Percentiles rank a stretch among this genome's conserved stretches.
These are phyloP conservation scores for Trichoderma gracile DNA, from an alignment of 2,329 filamentous ascomycete genomes.

Conservation along the genomic window DNA sequence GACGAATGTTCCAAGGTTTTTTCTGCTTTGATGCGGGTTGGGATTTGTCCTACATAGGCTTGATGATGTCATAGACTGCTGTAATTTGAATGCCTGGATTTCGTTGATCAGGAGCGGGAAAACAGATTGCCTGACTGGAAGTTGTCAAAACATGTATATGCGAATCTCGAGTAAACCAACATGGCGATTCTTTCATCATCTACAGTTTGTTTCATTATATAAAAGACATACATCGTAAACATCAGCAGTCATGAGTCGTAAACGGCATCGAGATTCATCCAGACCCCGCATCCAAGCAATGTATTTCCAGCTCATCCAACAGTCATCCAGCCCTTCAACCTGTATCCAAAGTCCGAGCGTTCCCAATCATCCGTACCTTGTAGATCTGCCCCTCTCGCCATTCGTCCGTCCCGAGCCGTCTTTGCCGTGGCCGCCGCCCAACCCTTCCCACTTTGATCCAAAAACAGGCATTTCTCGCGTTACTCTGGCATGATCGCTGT, in stretches of 20 bases:
- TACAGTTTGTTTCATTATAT: conserved; percentile 12
- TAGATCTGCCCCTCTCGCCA: conserved; percentile 20
- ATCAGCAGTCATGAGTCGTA: conserved; percentile 33
- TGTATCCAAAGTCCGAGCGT: conserved; percentile 10
- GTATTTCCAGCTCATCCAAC: conserved; percentile 13
- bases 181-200: background rate
- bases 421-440: conserved; percentile 3
- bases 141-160: too few relatives aligned
- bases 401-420: conserved; percentile 11
- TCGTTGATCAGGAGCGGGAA: background rate
- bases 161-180: conserved; percentile 20
- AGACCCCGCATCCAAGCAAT: conserved; percentile 18
- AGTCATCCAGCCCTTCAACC: conserved; percentile 13
- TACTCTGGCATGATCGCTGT: background rate
- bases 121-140: background rate
- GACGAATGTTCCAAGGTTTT: background rate
- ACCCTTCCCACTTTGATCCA: conserved; percentile 10
- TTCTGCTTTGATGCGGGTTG: background rate
- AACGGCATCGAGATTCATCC: conserved; percentile 9
- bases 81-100: background rate
- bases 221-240: conserved; percentile 13
- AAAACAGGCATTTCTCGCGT: background rate
- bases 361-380: background rate
- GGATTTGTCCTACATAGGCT: background rate
- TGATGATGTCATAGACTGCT: conserved; percentile 7